Evolutionary conservation across 768 basidiomycete genomes (phyloP).

Genomic region (Pluteus cervinus): DNA sequence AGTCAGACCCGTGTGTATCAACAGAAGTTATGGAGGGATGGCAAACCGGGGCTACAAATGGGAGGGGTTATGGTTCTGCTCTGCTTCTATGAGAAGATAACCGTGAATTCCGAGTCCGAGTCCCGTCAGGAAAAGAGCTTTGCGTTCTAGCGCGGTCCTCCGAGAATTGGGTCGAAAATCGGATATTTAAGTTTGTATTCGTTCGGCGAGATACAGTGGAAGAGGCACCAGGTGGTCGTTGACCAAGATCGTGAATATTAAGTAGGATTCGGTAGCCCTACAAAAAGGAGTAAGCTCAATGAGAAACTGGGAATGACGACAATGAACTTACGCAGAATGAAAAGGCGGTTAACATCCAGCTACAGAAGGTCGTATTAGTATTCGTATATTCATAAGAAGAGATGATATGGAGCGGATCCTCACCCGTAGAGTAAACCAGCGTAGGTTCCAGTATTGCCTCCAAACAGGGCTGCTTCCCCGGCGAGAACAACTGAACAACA

Average conservation of each 20-base stretch:
- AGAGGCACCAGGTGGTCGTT: slow-evolving; percentile 10
- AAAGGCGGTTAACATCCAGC: slow-evolving; percentile 28
- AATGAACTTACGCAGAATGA: slow-evolving; percentile 23
- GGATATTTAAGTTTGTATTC: slow-evolving; percentile 20
- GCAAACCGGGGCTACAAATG: no score
- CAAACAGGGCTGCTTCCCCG: slow-evolving; percentile 19
- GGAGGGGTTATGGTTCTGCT: no score
- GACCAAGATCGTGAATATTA: slow-evolving; percentile 22
- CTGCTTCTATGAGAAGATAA: no score
- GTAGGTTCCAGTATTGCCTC: slow-evolving; percentile 17
- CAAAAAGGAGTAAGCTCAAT: not conserved
- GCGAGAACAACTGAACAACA: slow-evolving; percentile 18
- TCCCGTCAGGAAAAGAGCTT: no score
- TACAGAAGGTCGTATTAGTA: no score
- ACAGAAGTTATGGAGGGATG: no score
- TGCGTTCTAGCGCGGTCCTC: no score
- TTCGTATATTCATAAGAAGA: slow-evolving; percentile 1
- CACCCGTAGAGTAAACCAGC: slow-evolving; percentile 26
- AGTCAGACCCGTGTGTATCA: no score
- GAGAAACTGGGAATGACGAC: not conserved
- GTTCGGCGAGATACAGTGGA: slow-evolving; percentile 16
- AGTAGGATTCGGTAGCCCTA: slow-evolving; percentile 33
- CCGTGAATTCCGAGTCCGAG: no score
- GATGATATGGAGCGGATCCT: slow-evolving; percentile 4
- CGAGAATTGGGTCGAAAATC: slow-evolving; percentile 20